phyloP scores from a whole-genome alignment of 345 rosid species.

The Erysimum cheiranthoides region DNA sequence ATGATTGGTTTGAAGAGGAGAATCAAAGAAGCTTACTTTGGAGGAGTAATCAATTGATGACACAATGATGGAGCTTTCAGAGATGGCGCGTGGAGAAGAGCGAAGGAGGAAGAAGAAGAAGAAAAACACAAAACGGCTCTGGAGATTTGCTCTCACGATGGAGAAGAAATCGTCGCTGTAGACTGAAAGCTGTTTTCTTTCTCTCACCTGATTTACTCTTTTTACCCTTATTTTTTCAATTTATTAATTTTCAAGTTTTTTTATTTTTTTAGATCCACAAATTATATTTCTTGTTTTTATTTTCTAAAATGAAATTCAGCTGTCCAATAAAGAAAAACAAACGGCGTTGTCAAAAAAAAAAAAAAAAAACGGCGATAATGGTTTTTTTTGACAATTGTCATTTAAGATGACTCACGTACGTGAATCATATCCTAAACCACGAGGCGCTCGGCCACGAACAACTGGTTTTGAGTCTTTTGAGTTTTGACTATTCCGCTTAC shows the following conservation, averaged over 20 bases:
- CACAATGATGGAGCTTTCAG: slow-evolving; percentile 1
- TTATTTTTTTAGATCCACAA: no score
- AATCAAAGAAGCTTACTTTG: slow-evolving; percentile 25
- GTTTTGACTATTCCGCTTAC: no score
- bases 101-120: not conserved
- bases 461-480: no score
- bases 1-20: not conserved
- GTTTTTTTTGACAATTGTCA: no score
- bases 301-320: not conserved
- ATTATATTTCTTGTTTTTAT: not conserved
- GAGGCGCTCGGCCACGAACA: no score
- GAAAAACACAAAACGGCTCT: slow-evolving; percentile 1
- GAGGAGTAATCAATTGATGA: not conserved
- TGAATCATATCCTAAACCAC: no score
- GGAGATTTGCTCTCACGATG: slow-evolving; percentile 24
- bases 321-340: not conserved
- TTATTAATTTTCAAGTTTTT: no score
- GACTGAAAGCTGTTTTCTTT: slow-evolving; percentile 17
- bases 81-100: slow-evolving; percentile 7
- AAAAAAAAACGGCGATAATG: no score
- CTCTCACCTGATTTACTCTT: slow-evolving; percentile 6
- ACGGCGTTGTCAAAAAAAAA: no score
- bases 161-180: slow-evolving; percentile 17
- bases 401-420: no score
- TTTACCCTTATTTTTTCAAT: not conserved